A percentile compares a stretch with the other conserved stretches of the same genome.
Evolutionary conservation across 371 early-diverging fungal species (phyloP).

Genomic region (Haplosporangium sp.): DNA sequence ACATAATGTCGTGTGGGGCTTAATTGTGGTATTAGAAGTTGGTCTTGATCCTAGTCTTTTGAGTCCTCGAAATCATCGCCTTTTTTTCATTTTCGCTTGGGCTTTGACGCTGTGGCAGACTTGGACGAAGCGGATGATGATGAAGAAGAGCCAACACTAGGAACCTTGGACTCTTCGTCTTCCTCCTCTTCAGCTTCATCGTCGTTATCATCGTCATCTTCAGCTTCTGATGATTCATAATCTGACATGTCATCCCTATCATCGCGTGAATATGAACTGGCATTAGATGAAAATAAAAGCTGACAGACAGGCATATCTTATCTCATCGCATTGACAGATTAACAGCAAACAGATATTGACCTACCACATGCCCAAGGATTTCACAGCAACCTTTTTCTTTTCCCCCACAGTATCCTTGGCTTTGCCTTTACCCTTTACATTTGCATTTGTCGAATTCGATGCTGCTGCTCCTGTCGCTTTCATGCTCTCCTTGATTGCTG

Average conservation of each 20-base stretch:
- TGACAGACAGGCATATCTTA: no score
- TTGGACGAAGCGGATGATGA: slow-evolving; percentile 14
- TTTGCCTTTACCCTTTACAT: slow-evolving; percentile 58
- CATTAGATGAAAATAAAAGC: slow-evolving; percentile 11
- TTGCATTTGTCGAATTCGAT: not conserved
- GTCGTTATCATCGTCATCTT: slow-evolving; percentile 46
- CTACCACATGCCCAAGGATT: slow-evolving; percentile 55
- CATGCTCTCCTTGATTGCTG: slow-evolving; percentile 56
- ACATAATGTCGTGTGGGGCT: no score
- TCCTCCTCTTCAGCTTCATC: slow-evolving; percentile 52
- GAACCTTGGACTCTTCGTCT: slow-evolving; percentile 23
- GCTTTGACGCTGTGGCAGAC: not conserved
- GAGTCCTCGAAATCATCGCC: not conserved
- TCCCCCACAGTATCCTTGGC: slow-evolving; percentile 25
- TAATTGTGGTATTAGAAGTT: no score
- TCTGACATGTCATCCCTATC: slow-evolving; percentile 55
- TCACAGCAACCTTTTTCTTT: slow-evolving; percentile 30
- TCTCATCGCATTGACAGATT: not conserved
- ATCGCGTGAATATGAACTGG: not conserved
- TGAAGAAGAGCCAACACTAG: slow-evolving; percentile 23
- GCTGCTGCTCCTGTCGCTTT: slow-evolving; percentile 17
- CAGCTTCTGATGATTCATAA: slow-evolving; percentile 58
- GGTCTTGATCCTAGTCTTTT: no score
- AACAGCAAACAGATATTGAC: slow-evolving; percentile 28
- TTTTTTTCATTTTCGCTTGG: not conserved